phyloP scores from a whole-genome alignment of 2,329 filamentous ascomycete species.

The Zymoseptoria tritici region DNA sequence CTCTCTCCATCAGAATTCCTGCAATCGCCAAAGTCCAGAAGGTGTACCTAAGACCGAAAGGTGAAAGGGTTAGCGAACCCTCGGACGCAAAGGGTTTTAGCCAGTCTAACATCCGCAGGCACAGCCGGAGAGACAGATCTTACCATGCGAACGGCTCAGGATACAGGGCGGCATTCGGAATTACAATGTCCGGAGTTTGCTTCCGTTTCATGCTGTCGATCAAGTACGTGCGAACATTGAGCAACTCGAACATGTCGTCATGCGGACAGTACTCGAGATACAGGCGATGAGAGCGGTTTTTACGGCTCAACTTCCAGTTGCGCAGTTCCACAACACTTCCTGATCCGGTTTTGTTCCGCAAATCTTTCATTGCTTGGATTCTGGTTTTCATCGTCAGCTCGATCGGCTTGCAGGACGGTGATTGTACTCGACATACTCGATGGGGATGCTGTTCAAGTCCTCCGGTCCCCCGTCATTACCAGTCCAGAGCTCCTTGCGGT shows the following conservation, averaged over 20 bases:
- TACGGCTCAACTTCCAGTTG: slow-evolving; percentile 1
- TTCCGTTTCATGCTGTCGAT: background rate
- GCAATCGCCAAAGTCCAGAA: background rate
- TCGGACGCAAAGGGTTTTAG: background rate
- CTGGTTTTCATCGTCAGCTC: background rate
- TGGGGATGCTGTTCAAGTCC: background rate
- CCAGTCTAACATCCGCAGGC: background rate
- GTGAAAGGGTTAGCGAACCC: background rate
- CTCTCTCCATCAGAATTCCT: background rate
- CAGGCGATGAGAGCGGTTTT: background rate
- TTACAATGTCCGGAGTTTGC: background rate
- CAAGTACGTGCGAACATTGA: background rate
- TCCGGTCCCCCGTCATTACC: background rate
- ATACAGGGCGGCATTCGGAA: background rate
- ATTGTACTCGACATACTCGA: background rate
- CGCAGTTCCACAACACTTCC: background rate
- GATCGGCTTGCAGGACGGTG: background rate
- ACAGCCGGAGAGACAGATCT: background rate
- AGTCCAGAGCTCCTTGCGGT: background rate
- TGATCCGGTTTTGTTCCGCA: background rate
- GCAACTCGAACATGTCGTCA: background rate
- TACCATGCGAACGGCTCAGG: background rate
- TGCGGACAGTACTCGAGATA: slow-evolving; percentile 5
- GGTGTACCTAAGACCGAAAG: background rate
- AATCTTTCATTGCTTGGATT: slow-evolving; percentile 1